Conservation (phyloP, 2,329 filamentous ascomycete genomes). For the Chrysoporthe austroafricana region DNA sequence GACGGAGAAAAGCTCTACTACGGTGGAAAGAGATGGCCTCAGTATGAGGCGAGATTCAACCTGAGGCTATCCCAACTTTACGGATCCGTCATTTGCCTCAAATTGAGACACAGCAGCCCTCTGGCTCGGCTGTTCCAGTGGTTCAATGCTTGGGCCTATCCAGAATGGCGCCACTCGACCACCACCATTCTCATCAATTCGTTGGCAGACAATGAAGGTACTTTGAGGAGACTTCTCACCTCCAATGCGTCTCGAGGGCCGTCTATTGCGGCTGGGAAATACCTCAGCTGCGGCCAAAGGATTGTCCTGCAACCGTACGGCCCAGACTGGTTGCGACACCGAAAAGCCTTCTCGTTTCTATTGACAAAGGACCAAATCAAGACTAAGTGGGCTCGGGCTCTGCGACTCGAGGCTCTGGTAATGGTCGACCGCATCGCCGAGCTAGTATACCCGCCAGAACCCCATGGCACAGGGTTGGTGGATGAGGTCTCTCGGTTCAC, state of each 20-base stretch:
- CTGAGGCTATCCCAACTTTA: constrained; percentile 20
- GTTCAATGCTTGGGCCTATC: background rate
- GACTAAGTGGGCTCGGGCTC: constrained; percentile 11
- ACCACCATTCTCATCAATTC: constrained; percentile 26
- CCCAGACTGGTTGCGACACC: constrained; percentile 20
- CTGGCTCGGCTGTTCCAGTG: constrained; percentile 3
- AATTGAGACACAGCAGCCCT: background rate
- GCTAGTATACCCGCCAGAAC: background rate
- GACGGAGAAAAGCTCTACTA: constrained; percentile 23
- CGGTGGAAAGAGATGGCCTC: constrained; percentile 17
- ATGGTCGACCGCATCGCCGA: constrained; percentile 19
- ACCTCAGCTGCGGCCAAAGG: constrained; percentile 23
- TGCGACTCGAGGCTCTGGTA: constrained; percentile 23
- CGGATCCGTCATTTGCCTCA: constrained; percentile 20
- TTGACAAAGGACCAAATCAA: constrained; percentile 20
- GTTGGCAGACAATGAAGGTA: constrained; percentile 11
- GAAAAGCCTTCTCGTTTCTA: constrained; percentile 18
- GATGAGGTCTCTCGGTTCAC: constrained; percentile 28
- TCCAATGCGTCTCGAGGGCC: constrained; percentile 20
- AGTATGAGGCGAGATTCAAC: constrained; percentile 26
- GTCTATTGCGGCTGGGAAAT: constrained; percentile 24
- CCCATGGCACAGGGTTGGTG: background rate
- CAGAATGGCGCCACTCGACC: background rate
- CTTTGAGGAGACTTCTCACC: constrained; percentile 15
- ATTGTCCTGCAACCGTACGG: constrained; percentile 26